Base-by-base conservation (phyloP, 441 rosid species). In the Flueggea neowawraea region DNA sequence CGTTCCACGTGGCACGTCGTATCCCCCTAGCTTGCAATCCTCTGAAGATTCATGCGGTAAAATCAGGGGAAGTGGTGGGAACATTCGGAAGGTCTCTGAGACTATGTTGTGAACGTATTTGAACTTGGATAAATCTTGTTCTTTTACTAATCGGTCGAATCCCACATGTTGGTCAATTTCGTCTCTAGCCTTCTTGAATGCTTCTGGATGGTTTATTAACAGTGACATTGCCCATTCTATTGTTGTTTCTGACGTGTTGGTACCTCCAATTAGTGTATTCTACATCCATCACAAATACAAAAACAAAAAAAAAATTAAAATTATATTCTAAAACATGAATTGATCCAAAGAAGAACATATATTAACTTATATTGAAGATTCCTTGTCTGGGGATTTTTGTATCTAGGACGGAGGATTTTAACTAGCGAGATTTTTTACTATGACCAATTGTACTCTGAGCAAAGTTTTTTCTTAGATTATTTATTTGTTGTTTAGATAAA, bases 221-320 rank as follows among this genome's bases (percentile, higher is more conserved):
- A 33, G n/a, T 4, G 58, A 52, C 63, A 58, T 58, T 51, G 63
- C 69, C 69, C 63, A 58, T 41, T 57, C 69, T 16, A 65, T 14
- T 15, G 69, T 58, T 10, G 28, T 32, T 0, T 61, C 47, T 5
- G 69, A 16, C 16, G 63, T 10, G 6, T 65, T 61, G 2, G 41
- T 33, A 10, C 62, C 68, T 51, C 45, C 45, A 11, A 43, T 43
- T 43, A 43, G 45, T 6, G 45, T 43, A 6, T 6, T 11, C 45
- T 43, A 6, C 3, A 43, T 43, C 3, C 8, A 11, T 43, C 8
- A 43, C 45, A 43, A 43, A 43, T 6, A 1, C 45, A 11, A 43
- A 6, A 11, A 22, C 44, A 43, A 0, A 43, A 43, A 11, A 43
- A 43, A 43, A 43, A 6, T 6, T 43, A 43, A 43, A 43, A 43